These are phyloP conservation scores for Botrytis byssoidea DNA, from an alignment of 2,329 filamentous ascomycete genomes.

Conservation along the genomic window DNA sequence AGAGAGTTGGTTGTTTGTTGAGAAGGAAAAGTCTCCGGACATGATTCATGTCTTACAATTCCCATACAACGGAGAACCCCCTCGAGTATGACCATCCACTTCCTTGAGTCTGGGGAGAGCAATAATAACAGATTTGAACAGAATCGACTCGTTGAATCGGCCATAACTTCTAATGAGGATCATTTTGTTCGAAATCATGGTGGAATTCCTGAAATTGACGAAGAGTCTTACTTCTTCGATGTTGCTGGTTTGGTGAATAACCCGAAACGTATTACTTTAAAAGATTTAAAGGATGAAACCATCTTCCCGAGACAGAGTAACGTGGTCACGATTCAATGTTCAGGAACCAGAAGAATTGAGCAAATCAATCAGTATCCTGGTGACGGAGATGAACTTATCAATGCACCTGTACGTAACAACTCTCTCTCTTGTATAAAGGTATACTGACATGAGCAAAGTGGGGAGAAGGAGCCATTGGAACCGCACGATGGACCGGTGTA, in stretches of 20 bases:
- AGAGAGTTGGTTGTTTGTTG: conserved; percentile 56
- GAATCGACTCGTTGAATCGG: conserved; percentile 50
- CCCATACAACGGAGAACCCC: conserved; percentile 63
- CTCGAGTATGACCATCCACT: conserved; percentile 38
- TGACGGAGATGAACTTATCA: conserved; percentile 61
- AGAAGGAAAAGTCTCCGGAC: conserved; percentile 56
- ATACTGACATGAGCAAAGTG: conserved; percentile 41
- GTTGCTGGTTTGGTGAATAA: conserved; percentile 30
- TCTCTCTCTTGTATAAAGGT: no score
- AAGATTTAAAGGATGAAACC: conserved; percentile 28
- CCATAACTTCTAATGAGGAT: conserved; percentile 59
- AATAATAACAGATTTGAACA: conserved; percentile 4
- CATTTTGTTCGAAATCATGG: conserved; percentile 73
- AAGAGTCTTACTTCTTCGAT: conserved; percentile 34
- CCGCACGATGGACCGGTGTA: conserved; percentile 61
- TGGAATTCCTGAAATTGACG: conserved; percentile 64
- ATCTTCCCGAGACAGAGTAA: conserved; percentile 41
- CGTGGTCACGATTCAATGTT: conserved; percentile 64
- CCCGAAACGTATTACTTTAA: conserved; percentile 27
- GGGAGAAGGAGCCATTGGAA: conserved; percentile 68
- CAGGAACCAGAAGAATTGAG: conserved; percentile 66
- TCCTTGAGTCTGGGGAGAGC: not conserved
- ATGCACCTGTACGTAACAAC: conserved; percentile 38
- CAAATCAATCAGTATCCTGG: conserved; percentile 65
- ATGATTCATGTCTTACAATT: conserved; percentile 64